Percentiles rank a stretch among this genome's conserved stretches.
These are phyloP conservation scores for Pythium utonaiense DNA, from an alignment of 352 stramenopile species.

Conservation along the genomic window DNA sequence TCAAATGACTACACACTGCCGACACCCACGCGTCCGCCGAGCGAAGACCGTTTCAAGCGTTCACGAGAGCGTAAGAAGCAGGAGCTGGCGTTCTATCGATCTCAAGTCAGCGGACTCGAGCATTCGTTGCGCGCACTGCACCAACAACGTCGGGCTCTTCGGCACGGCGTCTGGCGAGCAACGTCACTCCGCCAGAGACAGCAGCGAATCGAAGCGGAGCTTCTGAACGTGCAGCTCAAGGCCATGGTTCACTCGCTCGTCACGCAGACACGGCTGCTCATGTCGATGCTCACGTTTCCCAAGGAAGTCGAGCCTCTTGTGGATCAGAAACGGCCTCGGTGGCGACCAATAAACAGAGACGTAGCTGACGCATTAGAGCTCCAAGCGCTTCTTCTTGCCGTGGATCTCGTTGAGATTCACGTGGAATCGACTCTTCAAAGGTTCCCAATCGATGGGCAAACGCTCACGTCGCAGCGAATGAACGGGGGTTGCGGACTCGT, in stretches of 20 bases:
- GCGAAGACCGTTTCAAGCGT: slow-evolving; percentile 14
- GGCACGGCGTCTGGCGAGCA: slow-evolving; percentile 3
- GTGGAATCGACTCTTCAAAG: neutral
- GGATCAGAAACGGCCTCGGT: slow-evolving; percentile 6
- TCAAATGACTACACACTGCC: no score
- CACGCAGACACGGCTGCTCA: slow-evolving; percentile 10
- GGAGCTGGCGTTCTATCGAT: neutral
- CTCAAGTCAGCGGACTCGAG: neutral
- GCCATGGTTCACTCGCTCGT: slow-evolving; percentile 5
- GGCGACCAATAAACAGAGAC: neutral
- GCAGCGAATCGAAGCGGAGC: slow-evolving; percentile 13
- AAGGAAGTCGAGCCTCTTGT: slow-evolving; percentile 8
- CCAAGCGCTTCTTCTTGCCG: slow-evolving; percentile 5
- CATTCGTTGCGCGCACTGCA: slow-evolving; percentile 10
- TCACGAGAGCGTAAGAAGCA: slow-evolving; percentile 14
- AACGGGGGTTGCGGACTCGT: neutral
- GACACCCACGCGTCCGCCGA: neutral
- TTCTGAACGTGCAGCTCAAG: slow-evolving; percentile 12
- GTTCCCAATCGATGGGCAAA: neutral
- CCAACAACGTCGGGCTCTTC: neutral
- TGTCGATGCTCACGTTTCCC: slow-evolving; percentile 1
- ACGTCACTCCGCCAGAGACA: slow-evolving; percentile 7
- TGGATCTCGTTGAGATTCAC: slow-evolving; percentile 11
- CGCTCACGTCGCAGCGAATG: neutral
- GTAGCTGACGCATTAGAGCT: slow-evolving; percentile 5